Percentiles rank a stretch among this genome's conserved stretches.
These are phyloP conservation scores for Tilletia setariae DNA, from an alignment of 1,284 basidiomycete genomes.

Conservation along the genomic window DNA sequence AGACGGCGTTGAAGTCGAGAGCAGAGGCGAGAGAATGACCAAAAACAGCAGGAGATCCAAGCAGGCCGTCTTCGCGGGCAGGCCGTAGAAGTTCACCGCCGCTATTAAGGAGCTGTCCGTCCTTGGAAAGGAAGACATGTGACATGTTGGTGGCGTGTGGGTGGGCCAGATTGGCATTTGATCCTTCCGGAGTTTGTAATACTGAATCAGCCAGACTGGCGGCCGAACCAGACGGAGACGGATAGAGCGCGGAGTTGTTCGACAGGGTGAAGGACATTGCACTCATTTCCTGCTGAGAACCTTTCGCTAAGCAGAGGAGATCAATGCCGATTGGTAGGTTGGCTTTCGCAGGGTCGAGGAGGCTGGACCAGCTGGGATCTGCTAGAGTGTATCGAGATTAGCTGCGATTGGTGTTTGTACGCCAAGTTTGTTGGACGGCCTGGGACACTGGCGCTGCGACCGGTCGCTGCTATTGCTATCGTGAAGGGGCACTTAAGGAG, in stretches of 20 bases:
- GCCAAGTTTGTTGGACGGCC: too few relatives aligned
- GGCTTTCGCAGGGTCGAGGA: too few relatives aligned
- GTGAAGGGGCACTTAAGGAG: too few relatives aligned
- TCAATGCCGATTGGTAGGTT: too few relatives aligned
- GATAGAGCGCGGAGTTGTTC: neutral
- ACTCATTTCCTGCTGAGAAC: neutral
- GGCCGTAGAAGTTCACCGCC: neutral
- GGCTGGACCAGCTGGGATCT: too few relatives aligned
- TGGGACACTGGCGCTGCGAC: too few relatives aligned
- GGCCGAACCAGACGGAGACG: slow-evolving; percentile 1
- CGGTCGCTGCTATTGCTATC: too few relatives aligned
- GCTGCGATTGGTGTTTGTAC: too few relatives aligned
- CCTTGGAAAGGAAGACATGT: neutral
- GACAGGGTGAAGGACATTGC: neutral
- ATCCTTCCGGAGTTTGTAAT: neutral
- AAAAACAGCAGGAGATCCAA: neutral
- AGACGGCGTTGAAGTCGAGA: slow-evolving; percentile 30
- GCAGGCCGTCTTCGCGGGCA: neutral
- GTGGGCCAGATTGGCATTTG: neutral
- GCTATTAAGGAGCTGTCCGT: neutral
- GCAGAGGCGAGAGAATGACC: slow-evolving; percentile 22
- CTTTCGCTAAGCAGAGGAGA: too few relatives aligned
- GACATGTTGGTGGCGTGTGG: neutral
- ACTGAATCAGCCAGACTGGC: slow-evolving; percentile 1
- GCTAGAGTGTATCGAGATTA: too few relatives aligned